Percentiles rank a stretch among this genome's conserved stretches.
Conservation (phyloP, 2,329 filamentous ascomycete genomes). For the Arthrobotrys musiformis region DNA sequence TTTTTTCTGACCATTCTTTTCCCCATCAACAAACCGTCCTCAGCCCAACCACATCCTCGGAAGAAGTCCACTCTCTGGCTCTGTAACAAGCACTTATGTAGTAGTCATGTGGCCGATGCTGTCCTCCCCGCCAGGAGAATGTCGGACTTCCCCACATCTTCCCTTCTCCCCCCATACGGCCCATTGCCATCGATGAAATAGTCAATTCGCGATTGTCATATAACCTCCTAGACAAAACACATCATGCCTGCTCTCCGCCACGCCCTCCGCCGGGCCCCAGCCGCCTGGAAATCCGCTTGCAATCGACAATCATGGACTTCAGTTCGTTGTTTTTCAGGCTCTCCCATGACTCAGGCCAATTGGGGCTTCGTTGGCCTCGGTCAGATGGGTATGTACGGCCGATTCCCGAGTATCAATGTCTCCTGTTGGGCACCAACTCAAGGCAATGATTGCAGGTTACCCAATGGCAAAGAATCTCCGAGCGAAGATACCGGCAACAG, state of each 20-base stretch:
- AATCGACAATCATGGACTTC: slow-evolving; percentile 1
- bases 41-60: slow-evolving; percentile 41
- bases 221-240: neutral
- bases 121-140: slow-evolving; percentile 1
- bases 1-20: slow-evolving; percentile 19
- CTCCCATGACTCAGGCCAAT: slow-evolving; percentile 64
- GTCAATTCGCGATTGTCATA: neutral
- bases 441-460: slow-evolving; percentile 65
- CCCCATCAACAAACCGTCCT: slow-evolving; percentile 34
- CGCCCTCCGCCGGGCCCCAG: slow-evolving; percentile 5
- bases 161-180: neutral
- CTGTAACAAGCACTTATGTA: slow-evolving; percentile 30
- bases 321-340: slow-evolving; percentile 65
- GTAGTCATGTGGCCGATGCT: slow-evolving; percentile 31
- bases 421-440: slow-evolving; percentile 34
- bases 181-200: neutral
- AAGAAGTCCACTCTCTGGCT: slow-evolving; percentile 8
- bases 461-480: slow-evolving; percentile 79
- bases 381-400: slow-evolving; percentile 69
- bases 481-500: slow-evolving; percentile 72
- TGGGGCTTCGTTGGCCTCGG: slow-evolving; percentile 72
- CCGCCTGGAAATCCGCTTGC: neutral
- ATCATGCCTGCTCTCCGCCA: slow-evolving; percentile 26
- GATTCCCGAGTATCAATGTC: slow-evolving; percentile 46
- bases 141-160: slow-evolving; percentile 14